Evolutionary conservation across 2,329 filamentous ascomycete genomes (phyloP), one percentile per base, ranked within the genome.

Genomic region (Aspergillus sp.): DNA sequence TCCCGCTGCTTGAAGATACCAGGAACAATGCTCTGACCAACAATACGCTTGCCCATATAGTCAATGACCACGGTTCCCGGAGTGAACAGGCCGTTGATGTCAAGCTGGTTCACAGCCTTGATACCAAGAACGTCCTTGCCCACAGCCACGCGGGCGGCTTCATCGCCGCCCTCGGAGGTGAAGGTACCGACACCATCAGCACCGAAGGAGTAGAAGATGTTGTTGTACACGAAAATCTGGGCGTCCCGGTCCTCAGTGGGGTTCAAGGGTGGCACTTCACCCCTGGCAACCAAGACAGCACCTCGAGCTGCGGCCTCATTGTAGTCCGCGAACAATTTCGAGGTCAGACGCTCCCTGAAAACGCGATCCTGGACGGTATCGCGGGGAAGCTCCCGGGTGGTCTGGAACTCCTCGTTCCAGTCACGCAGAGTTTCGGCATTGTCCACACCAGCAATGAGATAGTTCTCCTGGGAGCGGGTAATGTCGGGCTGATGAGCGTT

Each of bases 401-500:
- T 95, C 69, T 98, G 93, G 65, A 98, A 95, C 65, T 98, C 93
- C 68, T 98, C 93, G 60, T 98, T 98, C 91, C 94, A 98, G 69
- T 98, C 93, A 49, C 93, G 83, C 53, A 98, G 76, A 4, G 90
- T 95, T 64, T 98, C 93, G 0, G 89, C 88, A 65, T 91, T 95
- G 62, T 98, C 93, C 22, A 90, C 84, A 25, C 94, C 94, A 17
- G 88, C 82, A 51, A 97, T 83, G 51, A 98, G 75, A 65, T 88
- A 96, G 43, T 86, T 88, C 74, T 98, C 93, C 71, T 98, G 93
- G 19, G 90, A 88, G 47, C 94, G 83, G 19, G 90, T 88, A 53
- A 90, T 80, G 66, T 98, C 93, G 20, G 90, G 68, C 60, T 85
- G 81, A 67, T 98, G 93, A 49, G 81, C 74, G 61, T 78, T 83